Conservation (phyloP, 2,329 filamentous ascomycete species). For the Monosporascus sp. region DNA sequence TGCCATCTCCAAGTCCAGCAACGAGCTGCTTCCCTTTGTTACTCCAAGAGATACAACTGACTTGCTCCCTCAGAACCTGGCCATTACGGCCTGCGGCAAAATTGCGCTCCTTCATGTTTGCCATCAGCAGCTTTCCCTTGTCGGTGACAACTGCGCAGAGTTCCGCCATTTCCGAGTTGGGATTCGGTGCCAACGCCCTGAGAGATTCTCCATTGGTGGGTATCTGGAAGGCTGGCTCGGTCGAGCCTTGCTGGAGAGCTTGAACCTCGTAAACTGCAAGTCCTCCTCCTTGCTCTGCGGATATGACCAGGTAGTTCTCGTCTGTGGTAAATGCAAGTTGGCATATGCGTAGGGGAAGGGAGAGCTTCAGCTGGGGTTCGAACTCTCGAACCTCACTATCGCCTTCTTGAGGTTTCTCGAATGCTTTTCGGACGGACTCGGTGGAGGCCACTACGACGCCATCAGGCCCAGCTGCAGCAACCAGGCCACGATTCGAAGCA, state of each 20-base stretch:
- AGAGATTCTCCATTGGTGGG: conserved; percentile 69
- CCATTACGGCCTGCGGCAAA: conserved; percentile 56
- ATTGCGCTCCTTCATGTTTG: conserved; percentile 65
- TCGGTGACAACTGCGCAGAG: conserved; percentile 76
- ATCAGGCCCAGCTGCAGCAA: conserved; percentile 84
- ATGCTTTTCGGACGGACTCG: conserved; percentile 70
- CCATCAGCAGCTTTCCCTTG: conserved; percentile 77
- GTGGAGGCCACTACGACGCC: conserved; percentile 71
- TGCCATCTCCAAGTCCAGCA: conserved; percentile 77
- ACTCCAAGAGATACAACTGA: conserved; percentile 87
- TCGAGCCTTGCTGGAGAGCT: conserved; percentile 58
- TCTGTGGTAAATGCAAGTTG: conserved; percentile 90
- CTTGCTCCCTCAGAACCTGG: conserved; percentile 60
- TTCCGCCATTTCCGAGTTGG: conserved; percentile 64
- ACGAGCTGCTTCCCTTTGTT: conserved; percentile 88
- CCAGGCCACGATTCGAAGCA: conserved; percentile 70
- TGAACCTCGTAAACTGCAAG: conserved; percentile 78
- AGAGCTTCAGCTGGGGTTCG: conserved; percentile 65
- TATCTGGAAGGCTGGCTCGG: conserved; percentile 67
- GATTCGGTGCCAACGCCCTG: conserved; percentile 74
- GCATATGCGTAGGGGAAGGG: conserved; percentile 70
- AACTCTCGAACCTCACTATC: conserved; percentile 66
- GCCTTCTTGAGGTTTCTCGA: conserved; percentile 52
- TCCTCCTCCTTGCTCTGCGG: conserved; percentile 74
- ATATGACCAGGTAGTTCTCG: conserved; percentile 77